A percentile compares a stretch with the other conserved stretches of the same genome.
Evolutionary conservation across 176 grass and related monocot species (phyloP).

Genomic region (Leersia perrieri): DNA sequence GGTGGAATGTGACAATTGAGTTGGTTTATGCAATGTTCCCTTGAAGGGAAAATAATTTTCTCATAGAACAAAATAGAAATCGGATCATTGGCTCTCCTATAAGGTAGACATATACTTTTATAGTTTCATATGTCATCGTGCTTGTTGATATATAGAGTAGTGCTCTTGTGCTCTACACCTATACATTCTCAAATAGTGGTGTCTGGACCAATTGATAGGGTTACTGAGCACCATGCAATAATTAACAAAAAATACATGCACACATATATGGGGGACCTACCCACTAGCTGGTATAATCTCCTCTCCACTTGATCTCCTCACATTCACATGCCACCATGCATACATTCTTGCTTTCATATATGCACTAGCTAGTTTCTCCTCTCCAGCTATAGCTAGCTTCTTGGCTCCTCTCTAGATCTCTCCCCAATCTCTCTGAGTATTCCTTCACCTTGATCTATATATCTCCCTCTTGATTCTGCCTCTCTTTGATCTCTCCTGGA

Average conservation of each 20-base stretch:
- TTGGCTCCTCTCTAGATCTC: background rate
- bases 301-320: conserved; percentile 7
- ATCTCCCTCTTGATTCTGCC: background rate
- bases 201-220: conserved; percentile 8
- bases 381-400: background rate
- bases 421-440: conserved; percentile 8
- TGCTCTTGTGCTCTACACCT: conserved; percentile 32
- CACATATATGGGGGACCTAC: background rate
- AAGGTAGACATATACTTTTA: background rate
- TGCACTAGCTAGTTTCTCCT: background rate
- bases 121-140: conserved; percentile 20
- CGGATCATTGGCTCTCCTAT: background rate
- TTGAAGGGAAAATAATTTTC: too few relatives aligned
- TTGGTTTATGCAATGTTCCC: too few relatives aligned
- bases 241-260: conserved; percentile 9
- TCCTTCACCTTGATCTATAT: background rate
- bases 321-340: background rate
- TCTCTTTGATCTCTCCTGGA: conserved; percentile 1
- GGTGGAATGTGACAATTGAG: too few relatives aligned
- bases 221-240: conserved; percentile 17
- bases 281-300: background rate
- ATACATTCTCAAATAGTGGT: conserved; percentile 22
- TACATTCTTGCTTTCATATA: background rate
- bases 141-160: conserved; percentile 5
- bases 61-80: background rate